Conservation (phyloP, 2,329 filamentous ascomycete species). For the Pseudocercospora ulei region DNA sequence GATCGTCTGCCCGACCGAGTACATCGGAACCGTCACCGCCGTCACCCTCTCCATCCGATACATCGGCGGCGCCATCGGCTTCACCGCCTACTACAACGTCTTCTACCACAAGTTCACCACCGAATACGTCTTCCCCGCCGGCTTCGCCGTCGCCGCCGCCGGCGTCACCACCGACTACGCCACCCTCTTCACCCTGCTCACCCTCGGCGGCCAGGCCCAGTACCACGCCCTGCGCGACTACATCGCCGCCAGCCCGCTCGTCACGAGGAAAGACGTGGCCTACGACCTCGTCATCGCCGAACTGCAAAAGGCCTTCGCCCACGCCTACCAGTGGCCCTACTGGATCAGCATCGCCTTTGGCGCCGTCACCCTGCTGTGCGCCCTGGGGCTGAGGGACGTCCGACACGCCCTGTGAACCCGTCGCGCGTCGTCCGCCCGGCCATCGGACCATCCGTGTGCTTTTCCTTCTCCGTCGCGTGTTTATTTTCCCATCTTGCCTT, state of each 20-base stretch:
- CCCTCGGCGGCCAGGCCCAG: slow-evolving; percentile 21
- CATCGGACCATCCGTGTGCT: neutral
- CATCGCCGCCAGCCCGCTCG: slow-evolving; percentile 17
- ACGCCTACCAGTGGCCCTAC: slow-evolving; percentile 30
- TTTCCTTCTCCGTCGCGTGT: neutral
- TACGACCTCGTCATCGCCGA: slow-evolving; percentile 26
- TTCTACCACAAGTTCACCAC: slow-evolving; percentile 38
- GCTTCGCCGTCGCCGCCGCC: slow-evolving; percentile 17
- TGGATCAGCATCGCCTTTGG: slow-evolving; percentile 33
- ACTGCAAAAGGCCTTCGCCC: slow-evolving; percentile 26
- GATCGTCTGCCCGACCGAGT: slow-evolving; percentile 58
- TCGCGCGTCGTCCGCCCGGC: too few relatives aligned
- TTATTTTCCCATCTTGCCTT: neutral
- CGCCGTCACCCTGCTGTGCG: slow-evolving; percentile 27
- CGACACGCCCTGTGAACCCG: slow-evolving; percentile 29
- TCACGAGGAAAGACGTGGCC: slow-evolving; percentile 21
- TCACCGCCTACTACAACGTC: slow-evolving; percentile 45
- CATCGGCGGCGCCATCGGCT: slow-evolving; percentile 53
- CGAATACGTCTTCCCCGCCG: slow-evolving; percentile 18
- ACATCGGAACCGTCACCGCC: slow-evolving; percentile 59
- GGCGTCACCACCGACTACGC: slow-evolving; percentile 17
- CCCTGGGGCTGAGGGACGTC: slow-evolving; percentile 31
- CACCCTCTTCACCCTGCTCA: slow-evolving; percentile 21
- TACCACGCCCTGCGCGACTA: slow-evolving; percentile 16
- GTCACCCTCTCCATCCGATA: slow-evolving; percentile 59